phyloP scores from a whole-genome alignment of 306 rosid genomes.

The Fragaria iinumae region DNA sequence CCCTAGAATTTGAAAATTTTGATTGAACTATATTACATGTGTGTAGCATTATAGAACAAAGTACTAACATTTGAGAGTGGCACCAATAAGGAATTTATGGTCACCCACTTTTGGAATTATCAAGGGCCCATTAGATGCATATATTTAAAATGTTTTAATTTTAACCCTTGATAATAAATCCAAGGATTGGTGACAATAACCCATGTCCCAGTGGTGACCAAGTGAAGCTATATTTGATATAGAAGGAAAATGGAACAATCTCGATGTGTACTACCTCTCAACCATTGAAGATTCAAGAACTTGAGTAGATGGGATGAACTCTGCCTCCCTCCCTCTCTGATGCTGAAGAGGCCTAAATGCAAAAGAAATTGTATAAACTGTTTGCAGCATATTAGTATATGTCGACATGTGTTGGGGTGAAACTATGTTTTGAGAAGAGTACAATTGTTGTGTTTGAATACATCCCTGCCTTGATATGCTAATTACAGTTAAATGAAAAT shows the following conservation, averaged over 20 bases:
- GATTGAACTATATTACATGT: neutral
- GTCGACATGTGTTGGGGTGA: neutral
- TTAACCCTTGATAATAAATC: neutral
- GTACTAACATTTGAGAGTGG: neutral
- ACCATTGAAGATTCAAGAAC: slow-evolving; percentile 15
- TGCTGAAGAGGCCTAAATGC: slow-evolving; percentile 11
- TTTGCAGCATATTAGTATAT: neutral
- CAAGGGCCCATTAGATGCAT: neutral
- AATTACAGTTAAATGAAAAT: neutral
- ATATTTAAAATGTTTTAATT: neutral
- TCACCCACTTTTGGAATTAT: neutral
- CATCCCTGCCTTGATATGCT: neutral
- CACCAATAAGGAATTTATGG: neutral
- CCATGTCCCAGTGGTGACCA: neutral
- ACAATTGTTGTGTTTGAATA: neutral
- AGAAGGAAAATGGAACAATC: neutral
- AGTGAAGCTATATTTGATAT: neutral
- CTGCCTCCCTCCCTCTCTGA: neutral
- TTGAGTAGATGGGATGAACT: neutral
- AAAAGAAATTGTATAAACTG: neutral
- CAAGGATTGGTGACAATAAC: neutral
- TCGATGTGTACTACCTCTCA: neutral
- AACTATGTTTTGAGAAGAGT: neutral
- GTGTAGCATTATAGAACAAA: neutral
- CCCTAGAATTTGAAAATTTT: neutral